Percentiles rank a stretch among this genome's conserved stretches.
Evolutionary conservation across 768 basidiomycete genomes (phyloP).

Genomic region (Hortiboletus campestris): DNA sequence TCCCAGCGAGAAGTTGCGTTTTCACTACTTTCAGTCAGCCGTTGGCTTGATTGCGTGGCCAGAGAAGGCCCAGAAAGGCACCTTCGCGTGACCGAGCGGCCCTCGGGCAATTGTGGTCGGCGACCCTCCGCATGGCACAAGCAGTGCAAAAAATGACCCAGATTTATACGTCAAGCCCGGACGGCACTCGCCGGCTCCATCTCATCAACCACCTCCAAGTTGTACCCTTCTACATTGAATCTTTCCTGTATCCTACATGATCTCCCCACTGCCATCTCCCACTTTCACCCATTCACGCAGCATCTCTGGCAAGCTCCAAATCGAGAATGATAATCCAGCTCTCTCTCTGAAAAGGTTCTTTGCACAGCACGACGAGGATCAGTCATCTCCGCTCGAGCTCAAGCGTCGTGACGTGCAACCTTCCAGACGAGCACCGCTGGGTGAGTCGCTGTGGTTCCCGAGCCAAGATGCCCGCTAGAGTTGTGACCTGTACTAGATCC

Average conservation of each 20-base stretch:
- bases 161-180: constrained; percentile 26
- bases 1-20: neutral
- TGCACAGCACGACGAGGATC: constrained; percentile 20
- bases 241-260: constrained; percentile 19
- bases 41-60: neutral
- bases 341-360: constrained; percentile 22
- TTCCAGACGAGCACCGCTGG: constrained; percentile 20
- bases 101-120: constrained; percentile 7
- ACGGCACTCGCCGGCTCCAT: constrained; percentile 8
- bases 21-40: neutral
- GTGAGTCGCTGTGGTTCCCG: constrained; percentile 19
- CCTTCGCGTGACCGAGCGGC: neutral
- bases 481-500: constrained; percentile 22
- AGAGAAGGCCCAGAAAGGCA: neutral
- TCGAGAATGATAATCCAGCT: constrained; percentile 11
- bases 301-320: neutral
- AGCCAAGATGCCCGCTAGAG: neutral
- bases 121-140: constrained; percentile 18
- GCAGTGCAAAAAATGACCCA: constrained; percentile 26
- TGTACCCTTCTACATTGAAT: constrained; percentile 5
- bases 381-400: constrained; percentile 7
- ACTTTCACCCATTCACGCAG: neutral
- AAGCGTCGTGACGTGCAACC: constrained; percentile 17
- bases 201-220: constrained; percentile 8
- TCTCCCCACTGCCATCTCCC: constrained; percentile 13